Base-by-base conservation (phyloP, 176 grass and related monocot genomes). In the Olyra latifolia region DNA sequence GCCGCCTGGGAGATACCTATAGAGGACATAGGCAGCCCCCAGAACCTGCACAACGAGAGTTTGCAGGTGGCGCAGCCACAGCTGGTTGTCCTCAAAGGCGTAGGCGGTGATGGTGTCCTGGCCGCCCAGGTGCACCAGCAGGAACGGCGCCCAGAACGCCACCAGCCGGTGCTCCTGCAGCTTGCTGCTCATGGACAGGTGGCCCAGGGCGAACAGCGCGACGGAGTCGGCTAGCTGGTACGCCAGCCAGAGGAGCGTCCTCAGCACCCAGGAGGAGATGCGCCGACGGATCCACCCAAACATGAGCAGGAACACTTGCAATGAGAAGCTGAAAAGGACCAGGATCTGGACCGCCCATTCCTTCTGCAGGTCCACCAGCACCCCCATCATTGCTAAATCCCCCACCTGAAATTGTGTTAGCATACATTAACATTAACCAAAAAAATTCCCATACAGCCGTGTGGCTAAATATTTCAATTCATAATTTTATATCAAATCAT, bases 111-210 rank as follows among this genome's bases (percentile, higher is more conserved):
- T 89, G 45, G 47, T 69, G 40, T 89, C 87, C 1, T 39, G 87
- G 2, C 87, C 87, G 6, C 87, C 87, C 1, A 89, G 87, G 12
- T 89, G 87, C 3, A 89, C 11, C 1, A 89, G 48, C 35, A 89
- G 69, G 69, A 89, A 85, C 0, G 87, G 81, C 1, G 81, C 48
- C 79, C 72, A 82, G 23, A 82, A 62, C 2, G 14, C 54, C 0
- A 71, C 4, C 3, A 86, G 75, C 30, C n/a, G 23, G 42, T 30
- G 8, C 11, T 65, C 29, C 0, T 16, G 8, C 5, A 49, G 22
- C 17, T 6, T 12, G n/a, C 40, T 11, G 4, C 19, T 38, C 13
- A 20, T 17, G 40, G 68, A 38, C 38, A 89, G 62, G 50, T 62
- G 71, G 2, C 87, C 87, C 10, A 89, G 81, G 2, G 81, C 75